These are phyloP conservation scores for Fusarium verticillioides DNA, from an alignment of 2,329 filamentous ascomycete species.

Conservation along the genomic window DNA sequence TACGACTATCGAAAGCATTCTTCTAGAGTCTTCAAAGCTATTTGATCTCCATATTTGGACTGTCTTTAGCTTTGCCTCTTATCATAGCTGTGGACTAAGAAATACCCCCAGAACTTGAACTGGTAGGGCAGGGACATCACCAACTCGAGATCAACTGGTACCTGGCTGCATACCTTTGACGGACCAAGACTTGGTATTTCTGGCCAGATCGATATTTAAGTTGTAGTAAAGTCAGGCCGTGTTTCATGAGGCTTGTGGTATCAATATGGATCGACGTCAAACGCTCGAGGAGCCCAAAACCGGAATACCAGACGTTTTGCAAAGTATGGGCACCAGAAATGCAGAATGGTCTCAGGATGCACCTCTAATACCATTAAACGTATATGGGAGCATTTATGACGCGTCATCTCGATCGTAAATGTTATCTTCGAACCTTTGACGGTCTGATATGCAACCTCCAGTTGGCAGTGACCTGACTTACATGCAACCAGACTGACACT, in stretches of 20 bases:
- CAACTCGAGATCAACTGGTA: neutral
- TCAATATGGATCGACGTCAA: neutral
- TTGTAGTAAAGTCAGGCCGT: fast-evolving
- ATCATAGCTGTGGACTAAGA: neutral
- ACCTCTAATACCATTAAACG: neutral
- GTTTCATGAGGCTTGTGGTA: neutral
- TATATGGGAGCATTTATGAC: too few species aligned
- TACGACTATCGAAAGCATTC: too few species aligned
- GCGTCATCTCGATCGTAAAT: neutral
- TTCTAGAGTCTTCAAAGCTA: fast-evolving
- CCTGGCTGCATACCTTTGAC: neutral
- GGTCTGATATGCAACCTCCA: too few species aligned
- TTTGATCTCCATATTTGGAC: fast-evolving
- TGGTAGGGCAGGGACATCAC: too few species aligned
- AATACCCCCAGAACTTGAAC: fast-evolving
- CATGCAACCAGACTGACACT: neutral
- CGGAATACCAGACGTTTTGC: neutral
- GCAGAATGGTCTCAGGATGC: neutral
- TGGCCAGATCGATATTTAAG: fast-evolving
- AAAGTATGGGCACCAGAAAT: neutral
- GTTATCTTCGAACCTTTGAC: too few species aligned
- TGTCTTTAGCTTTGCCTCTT: too few species aligned
- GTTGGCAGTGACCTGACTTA: neutral
- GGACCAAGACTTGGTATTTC: too few species aligned
- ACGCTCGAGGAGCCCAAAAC: neutral